These are phyloP conservation scores for Graphilbum fragrans DNA, from an alignment of 2,329 filamentous ascomycete species.

Conservation along the genomic window DNA sequence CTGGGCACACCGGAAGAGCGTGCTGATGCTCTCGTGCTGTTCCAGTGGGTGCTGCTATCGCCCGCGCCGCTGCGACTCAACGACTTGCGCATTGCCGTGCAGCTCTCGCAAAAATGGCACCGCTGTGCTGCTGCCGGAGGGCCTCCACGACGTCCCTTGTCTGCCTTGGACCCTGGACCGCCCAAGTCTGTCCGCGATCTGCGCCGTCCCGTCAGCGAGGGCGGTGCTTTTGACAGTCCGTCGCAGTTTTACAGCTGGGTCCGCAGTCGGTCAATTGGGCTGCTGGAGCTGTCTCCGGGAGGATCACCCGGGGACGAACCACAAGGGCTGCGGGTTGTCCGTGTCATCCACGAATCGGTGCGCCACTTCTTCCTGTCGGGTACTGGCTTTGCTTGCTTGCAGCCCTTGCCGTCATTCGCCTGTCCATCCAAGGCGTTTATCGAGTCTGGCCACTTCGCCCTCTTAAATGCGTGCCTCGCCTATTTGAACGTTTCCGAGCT, in stretches of 20 bases:
- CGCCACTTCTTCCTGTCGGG: conserved; percentile 20
- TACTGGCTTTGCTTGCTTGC: conserved; percentile 18
- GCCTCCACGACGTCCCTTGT: too few species aligned
- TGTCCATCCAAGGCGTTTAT: too few species aligned
- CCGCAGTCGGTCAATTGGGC: conserved; percentile 18
- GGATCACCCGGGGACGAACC: too few species aligned
- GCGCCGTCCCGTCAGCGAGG: background rate
- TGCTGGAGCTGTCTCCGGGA: conserved; percentile 17
- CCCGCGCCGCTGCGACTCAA: conserved; percentile 19
- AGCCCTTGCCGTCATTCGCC: too few species aligned
- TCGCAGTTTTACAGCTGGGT: conserved; percentile 19
- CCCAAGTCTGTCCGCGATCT: conserved; percentile 16
- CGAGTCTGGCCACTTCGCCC: conserved; percentile 12
- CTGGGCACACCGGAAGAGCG: conserved; percentile 17
- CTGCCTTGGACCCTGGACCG: conserved; percentile 13
- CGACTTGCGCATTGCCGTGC: conserved; percentile 18
- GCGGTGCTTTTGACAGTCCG: conserved; percentile 16
- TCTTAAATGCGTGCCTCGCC: conserved; percentile 18
- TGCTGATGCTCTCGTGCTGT: conserved; percentile 17
- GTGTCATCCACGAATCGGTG: conserved; percentile 19
- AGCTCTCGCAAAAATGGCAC: conserved; percentile 14
- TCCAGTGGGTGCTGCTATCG: conserved; percentile 22
- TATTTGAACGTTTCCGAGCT: conserved; percentile 22
- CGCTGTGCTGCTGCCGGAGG: too few species aligned
- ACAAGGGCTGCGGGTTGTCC: conserved; percentile 17